Percentiles rank a stretch among this genome's conserved stretches.
phyloP scores from a whole-genome alignment of 371 early-diverging fungal species.

The Mortierella polycephala region DNA sequence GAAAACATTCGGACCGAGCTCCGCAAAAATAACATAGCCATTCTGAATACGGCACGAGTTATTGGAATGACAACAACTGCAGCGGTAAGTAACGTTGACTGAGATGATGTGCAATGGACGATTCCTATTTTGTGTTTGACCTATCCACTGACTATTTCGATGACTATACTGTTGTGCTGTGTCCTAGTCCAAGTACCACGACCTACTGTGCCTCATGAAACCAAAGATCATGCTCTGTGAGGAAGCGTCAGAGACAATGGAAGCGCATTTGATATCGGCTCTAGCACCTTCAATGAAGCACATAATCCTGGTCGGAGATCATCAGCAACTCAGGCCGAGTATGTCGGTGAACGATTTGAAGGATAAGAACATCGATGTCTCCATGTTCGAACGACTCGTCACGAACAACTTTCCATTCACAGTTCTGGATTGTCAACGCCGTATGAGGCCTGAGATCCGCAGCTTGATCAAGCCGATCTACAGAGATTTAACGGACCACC shows the following conservation, averaged over 20 bases:
- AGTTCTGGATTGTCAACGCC: slow-evolving; percentile 68
- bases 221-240: slow-evolving; percentile 73
- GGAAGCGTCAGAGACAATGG: slow-evolving; percentile 82
- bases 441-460: slow-evolving; percentile 81
- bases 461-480: slow-evolving; percentile 68
- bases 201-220: slow-evolving; percentile 59
- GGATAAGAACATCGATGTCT: slow-evolving; percentile 62
- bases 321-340: slow-evolving; percentile 73
- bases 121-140: no score
- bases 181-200: slow-evolving; percentile 70
- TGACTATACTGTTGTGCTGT: neutral
- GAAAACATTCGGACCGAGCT: slow-evolving; percentile 57
- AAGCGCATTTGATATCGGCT: slow-evolving; percentile 73
- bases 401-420: slow-evolving; percentile 62
- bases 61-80: slow-evolving; percentile 81
- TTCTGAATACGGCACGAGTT: slow-evolving; percentile 62
- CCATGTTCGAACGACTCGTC: slow-evolving; percentile 77
- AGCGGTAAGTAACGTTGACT: slow-evolving; percentile 60
- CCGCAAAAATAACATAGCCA: slow-evolving; percentile 57
- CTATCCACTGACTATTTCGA: neutral
- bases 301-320: slow-evolving; percentile 79
- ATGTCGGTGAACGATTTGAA: slow-evolving; percentile 63
- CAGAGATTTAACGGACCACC: slow-evolving; percentile 61
- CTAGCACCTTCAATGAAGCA: slow-evolving; percentile 69
- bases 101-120: neutral